These are phyloP conservation scores for Candida mattraensis DNA, from an alignment of 805 yeast species.

Conservation along the genomic window DNA sequence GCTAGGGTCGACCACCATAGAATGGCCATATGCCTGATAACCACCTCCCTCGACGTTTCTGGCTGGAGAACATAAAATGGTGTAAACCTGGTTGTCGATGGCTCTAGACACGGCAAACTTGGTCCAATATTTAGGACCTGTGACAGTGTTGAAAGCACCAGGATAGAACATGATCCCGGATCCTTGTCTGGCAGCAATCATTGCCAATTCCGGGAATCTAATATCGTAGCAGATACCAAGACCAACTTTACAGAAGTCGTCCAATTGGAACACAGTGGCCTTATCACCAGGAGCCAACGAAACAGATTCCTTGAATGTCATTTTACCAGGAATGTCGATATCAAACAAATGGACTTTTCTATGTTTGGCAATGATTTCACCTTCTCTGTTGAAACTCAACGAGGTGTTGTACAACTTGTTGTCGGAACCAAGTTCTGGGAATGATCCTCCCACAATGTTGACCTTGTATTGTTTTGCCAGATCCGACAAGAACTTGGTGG, in stretches of 20 bases:
- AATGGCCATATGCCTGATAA: conserved; percentile 69
- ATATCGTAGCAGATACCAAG: conserved; percentile 84
- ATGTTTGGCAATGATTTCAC: conserved; percentile 81
- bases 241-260: conserved; percentile 70
- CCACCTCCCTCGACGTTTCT: conserved; percentile 56
- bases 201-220: conserved; percentile 77
- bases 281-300: conserved; percentile 77
- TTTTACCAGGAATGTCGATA: conserved; percentile 87
- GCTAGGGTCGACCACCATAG: conserved; percentile 60
- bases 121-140: conserved; percentile 86
- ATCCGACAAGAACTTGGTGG: conserved; percentile 57
- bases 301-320: conserved; percentile 80
- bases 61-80: conserved; percentile 85
- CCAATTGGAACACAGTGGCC: conserved; percentile 73
- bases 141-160: conserved; percentile 80
- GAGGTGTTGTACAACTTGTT: conserved; percentile 70
- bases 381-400: conserved; percentile 66
- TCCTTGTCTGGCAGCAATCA: conserved; percentile 63
- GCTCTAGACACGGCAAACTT: conserved; percentile 71
- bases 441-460: conserved; percentile 84
- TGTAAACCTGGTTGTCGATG: conserved; percentile 70
- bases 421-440: conserved; percentile 73
- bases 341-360: conserved; percentile 91
- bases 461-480: conserved; percentile 67
- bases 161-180: conserved; percentile 80